Conservation (phyloP, 371 early-diverging fungal species). For the Mucor plumbeus region DNA sequence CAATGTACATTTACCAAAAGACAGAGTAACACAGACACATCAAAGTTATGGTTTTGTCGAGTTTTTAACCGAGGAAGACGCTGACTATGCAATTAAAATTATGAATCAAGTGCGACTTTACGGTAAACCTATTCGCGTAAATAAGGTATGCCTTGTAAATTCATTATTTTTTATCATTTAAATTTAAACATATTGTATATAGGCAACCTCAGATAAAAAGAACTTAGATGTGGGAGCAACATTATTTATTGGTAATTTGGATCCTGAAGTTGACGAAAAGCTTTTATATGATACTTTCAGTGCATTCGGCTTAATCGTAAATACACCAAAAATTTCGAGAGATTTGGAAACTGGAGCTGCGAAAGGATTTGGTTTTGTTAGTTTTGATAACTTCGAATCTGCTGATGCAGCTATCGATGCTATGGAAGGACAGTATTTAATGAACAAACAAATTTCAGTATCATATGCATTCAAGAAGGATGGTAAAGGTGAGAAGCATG, state of each 20-base stretch:
- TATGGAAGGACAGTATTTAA: constrained; percentile 97
- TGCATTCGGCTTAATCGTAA: constrained; percentile 90
- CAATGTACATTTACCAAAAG: constrained; percentile 96
- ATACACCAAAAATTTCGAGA: constrained; percentile 88
- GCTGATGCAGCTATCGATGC: constrained; percentile 96
- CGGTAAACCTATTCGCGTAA: constrained; percentile 95
- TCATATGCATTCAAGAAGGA: constrained; percentile 98
- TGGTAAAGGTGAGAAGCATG: constrained; percentile 97
- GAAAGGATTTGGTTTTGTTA: constrained; percentile 95
- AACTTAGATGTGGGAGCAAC: constrained; percentile 95
- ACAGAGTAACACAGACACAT: constrained; percentile 93
- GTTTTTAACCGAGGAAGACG: constrained; percentile 93
- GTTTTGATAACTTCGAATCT: constrained; percentile 93
- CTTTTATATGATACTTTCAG: constrained; percentile 95
- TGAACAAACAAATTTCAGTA: constrained; percentile 91
- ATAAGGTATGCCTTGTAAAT: constrained; percentile 67
- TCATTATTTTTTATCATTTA: background rate
- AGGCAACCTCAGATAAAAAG: constrained; percentile 89
- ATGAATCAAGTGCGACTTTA: constrained; percentile 96
- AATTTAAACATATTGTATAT: background rate
- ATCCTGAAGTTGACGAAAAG: constrained; percentile 94
- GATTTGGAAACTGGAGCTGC: constrained; percentile 88
- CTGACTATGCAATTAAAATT: constrained; percentile 95
- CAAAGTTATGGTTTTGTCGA: constrained; percentile 98
- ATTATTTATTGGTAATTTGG: constrained; percentile 95